Evolutionary conservation across 2,329 filamentous ascomycete species (phyloP).

Genomic region (Exserohilum rostratum): DNA sequence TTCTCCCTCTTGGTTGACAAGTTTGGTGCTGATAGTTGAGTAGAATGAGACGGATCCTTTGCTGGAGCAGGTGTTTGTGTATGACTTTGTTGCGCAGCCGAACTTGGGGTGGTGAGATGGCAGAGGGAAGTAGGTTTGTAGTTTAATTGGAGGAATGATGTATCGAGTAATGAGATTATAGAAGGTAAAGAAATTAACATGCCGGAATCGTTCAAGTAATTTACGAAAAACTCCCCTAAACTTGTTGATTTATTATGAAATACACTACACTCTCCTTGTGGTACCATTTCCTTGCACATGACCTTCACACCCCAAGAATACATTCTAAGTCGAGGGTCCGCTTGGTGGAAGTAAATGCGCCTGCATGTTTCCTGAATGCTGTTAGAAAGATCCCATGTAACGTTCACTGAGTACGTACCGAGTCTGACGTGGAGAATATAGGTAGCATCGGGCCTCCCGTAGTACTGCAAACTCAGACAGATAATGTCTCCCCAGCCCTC

Average conservation of each 20-base stretch:
- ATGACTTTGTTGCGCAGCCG: slow-evolving; percentile 34
- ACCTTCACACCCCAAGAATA: too few species aligned
- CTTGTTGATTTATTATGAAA: too few species aligned
- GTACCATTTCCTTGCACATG: too few species aligned
- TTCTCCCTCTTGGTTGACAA: not conserved
- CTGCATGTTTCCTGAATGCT: not conserved
- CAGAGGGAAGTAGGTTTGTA: too few species aligned
- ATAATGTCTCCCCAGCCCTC: not conserved
- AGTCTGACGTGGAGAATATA: not conserved
- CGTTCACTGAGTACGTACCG: not conserved
- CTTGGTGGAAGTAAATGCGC: too few species aligned
- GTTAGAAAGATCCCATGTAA: too few species aligned
- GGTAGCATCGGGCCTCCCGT: not conserved
- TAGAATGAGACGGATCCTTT: slow-evolving; percentile 37
- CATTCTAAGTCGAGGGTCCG: too few species aligned
- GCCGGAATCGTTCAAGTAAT: too few species aligned
- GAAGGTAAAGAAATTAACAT: too few species aligned
- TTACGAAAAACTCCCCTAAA: too few species aligned
- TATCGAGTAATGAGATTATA: not conserved
- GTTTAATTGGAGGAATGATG: not conserved
- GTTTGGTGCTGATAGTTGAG: not conserved
- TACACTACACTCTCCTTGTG: not conserved
- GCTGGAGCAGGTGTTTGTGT: slow-evolving; percentile 35
- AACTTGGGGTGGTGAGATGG: slow-evolving; percentile 31
- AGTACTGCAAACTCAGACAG: too few species aligned